Base-by-base conservation (phyloP, 2,329 filamentous ascomycete species). In the Colletotrichum cuscutae region DNA sequence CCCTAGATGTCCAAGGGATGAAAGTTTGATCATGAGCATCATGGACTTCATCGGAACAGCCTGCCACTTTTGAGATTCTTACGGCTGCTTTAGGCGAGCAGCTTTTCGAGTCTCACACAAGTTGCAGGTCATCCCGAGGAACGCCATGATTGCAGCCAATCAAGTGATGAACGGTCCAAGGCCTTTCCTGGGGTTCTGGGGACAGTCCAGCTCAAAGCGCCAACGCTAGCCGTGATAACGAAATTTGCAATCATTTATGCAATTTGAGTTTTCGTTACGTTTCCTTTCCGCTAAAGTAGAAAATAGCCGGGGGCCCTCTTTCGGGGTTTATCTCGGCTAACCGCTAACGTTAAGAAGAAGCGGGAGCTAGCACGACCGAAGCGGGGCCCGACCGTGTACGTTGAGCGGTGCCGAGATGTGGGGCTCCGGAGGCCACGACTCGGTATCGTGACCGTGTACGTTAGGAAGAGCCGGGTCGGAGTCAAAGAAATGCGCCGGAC, bases 381-480 rank as follows among this genome's bases (percentile, higher is more conserved):
- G 68, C 53, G 69, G 69, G 53, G 52, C 58, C 30, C 53, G 59
- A 54, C 54, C 58, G 65, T 67, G 68, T 68, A 69, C n/a, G 61
- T 54, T 54, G 35, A 64, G 30, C 30, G 61, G 61, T 64, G 28
- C 49, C 56, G 61, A 54, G 30, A 42, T 22, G 63, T 49, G 64
- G 65, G 65, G 37, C 19, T 11, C 59, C 69, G 69, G 69, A 69
- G 65, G 30, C 63, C 42, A 24, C 49, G 53, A 54, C 49, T 32
- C 46, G 11, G 28, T 59, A 63, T 54, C 26, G 28, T 58, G 64
- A 68, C 37, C 49, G 65, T 68, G 69, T 59, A 72, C n/a, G 69
- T 68, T 58, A 54, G 60, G 65, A 68, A 58, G 54, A 68, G 58
- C 65, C 65, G 64, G 66, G 42, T 58, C 42, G 69, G 46, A 32